Base-by-base conservation (phyloP, 768 basidiomycete genomes). In the Kwoniella europaea region DNA sequence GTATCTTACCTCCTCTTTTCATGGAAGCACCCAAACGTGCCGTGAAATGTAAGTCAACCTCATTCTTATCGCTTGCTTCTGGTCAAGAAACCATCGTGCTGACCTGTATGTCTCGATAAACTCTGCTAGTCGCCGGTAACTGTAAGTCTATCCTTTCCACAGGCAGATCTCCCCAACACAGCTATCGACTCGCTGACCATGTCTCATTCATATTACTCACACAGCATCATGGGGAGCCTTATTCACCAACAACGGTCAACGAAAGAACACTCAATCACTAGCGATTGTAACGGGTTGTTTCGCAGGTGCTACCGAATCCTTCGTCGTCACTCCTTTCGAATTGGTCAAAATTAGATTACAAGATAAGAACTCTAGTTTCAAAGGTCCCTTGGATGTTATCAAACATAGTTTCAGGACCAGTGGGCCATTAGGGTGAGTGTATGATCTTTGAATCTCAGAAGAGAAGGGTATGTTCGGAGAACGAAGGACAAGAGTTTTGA, bases 21-120 rank as follows among this genome's bases (percentile, higher is more conserved):
- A 86, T 99, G 56, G 97, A 99, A 84, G 97, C 97, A 16, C 97
- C 97, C 1, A 99, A 99, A 86, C 90, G 97, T 85, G 97, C 97
- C 16, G 92, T 94, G 59, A 99, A 98, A 88, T 84, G 83, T 84
- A 64, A 72, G 83, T 77, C 10, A 5, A 4, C 13, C 18, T 55
- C 24, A 35, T 79, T 77, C 65, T 73, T 72, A 10, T 71, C 71
- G 12, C 67, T 60, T 61, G 57, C 42, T 12, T n/a, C 10, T 1
- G n/a, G 12, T 35, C 35, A 35, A 35, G 35, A 6, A 22, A 24
- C 5, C 55, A 24, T 22, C 10, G 2, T 53, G 66, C 69, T 75
- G 46, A 71, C 59, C 7, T 16, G 15, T 52, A 27, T 43, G 12
- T 54, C n/a, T 35, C 35, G 2, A 29, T 7, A 10, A 46, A 1